A percentile compares a stretch with the other conserved stretches of the same genome.
These are phyloP conservation scores for Pisolithus orientalis DNA, from an alignment of 768 basidiomycete species.

Conservation along the genomic window DNA sequence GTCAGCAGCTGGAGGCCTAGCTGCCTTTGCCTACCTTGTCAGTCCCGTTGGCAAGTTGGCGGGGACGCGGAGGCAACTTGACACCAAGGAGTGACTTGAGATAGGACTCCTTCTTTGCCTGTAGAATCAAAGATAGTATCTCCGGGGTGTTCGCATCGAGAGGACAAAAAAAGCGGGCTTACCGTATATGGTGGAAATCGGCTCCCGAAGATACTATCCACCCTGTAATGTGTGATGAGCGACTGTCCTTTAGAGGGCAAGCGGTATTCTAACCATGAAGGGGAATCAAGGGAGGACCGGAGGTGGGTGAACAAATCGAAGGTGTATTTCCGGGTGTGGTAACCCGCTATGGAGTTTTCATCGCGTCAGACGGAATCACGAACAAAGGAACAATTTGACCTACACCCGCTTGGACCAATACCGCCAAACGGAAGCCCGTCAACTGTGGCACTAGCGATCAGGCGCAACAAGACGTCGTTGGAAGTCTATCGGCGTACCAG, in stretches of 20 bases:
- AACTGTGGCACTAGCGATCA: conserved; percentile 23
- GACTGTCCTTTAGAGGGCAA: too few relatives aligned
- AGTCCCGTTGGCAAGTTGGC: conserved; percentile 8
- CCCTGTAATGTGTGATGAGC: conserved; percentile 13
- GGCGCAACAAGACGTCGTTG: neutral
- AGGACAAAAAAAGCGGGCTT: neutral
- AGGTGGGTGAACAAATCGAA: conserved; percentile 79
- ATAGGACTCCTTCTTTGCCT: conserved; percentile 22
- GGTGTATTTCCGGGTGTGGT: conserved; percentile 64
- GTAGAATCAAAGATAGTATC: neutral
- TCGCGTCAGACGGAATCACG: neutral
- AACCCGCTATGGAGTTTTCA: conserved; percentile 43
- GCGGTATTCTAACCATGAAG: conserved; percentile 23
- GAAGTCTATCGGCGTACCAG: conserved; percentile 31
- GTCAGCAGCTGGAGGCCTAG: neutral
- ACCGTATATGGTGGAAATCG: conserved; percentile 27
- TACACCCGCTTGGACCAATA: conserved; percentile 66
- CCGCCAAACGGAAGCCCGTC: conserved; percentile 73
- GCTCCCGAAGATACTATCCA: conserved; percentile 18
- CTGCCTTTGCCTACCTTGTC: conserved; percentile 4
- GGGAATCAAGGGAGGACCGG: conserved; percentile 47
- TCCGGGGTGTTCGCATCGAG: neutral
- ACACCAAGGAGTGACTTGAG: conserved; percentile 10
- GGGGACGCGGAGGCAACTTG: conserved; percentile 18
- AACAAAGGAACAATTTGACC: conserved; percentile 17